Percentiles rank a stretch among this genome's conserved stretches.
Conservation (phyloP, 768 basidiomycete species). For the Agaricus blazei region DNA sequence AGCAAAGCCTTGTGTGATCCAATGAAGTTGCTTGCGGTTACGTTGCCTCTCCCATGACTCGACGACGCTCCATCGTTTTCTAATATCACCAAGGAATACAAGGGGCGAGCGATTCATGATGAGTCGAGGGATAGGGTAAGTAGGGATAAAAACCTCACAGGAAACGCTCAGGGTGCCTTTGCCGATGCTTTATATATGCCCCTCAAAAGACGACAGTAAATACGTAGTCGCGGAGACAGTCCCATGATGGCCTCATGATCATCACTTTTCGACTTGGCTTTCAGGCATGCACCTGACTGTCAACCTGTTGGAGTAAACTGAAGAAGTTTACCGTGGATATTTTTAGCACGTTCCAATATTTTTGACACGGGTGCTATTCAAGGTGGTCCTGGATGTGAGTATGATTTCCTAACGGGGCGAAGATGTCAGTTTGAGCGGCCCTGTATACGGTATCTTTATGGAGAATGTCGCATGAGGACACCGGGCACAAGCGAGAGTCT, state of each 20-base stretch:
- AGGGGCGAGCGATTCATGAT: constrained; percentile 15
- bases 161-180: no score
- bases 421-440: no score
- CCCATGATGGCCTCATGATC: constrained; percentile 2
- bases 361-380: no score
- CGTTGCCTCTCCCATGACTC: constrained; percentile 46
- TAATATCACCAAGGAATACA: constrained; percentile 38
- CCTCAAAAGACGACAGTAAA: neutral
- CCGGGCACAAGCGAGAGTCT: no score
- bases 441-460: no score
- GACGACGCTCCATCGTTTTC: constrained; percentile 32
- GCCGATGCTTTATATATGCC: neutral
- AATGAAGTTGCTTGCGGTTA: constrained; percentile 38
- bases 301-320: neutral
- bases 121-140: neutral
- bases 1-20: constrained; percentile 54
- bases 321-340: neutral
- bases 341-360: no score
- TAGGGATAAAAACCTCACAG: neutral
- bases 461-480: no score
- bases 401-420: no score
- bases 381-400: no score
- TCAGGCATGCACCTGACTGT: neutral
- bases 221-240: neutral
- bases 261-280: neutral